Percentiles rank a stretch among this genome's conserved stretches.
Conservation (phyloP, 257 asterid genomes). For the Rauvolfia tetraphylla region DNA sequence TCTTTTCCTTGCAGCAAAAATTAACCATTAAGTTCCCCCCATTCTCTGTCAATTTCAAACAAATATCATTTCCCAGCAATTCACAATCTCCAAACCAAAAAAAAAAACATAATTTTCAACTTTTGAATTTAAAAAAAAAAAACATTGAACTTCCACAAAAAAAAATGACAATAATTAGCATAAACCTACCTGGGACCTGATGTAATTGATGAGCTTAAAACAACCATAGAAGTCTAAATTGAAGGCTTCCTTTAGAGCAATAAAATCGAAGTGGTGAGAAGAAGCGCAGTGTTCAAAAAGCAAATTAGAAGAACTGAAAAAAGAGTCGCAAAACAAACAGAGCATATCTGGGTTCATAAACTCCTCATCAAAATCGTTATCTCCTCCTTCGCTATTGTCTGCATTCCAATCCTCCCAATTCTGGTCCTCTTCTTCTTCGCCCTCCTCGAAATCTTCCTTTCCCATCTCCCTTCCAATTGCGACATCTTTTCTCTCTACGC, state of each 20-base stretch:
- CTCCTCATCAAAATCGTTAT: constrained; percentile 20
- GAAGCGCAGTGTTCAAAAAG: constrained; percentile 75
- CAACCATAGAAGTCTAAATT: constrained; percentile 74
- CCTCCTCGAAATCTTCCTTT: constrained; percentile 22
- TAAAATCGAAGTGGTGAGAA: constrained; percentile 58
- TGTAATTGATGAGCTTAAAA: constrained; percentile 79
- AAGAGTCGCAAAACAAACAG: constrained; percentile 76
- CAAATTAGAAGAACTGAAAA: constrained; percentile 32
- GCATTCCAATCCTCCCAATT: constrained; percentile 44
- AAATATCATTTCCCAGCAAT: neutral
- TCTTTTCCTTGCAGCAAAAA: neutral
- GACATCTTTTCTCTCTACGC: constrained; percentile 8
- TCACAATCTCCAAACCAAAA: neutral
- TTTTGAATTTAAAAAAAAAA: too few species aligned
- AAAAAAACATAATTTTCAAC: neutral
- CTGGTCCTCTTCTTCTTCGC: constrained; percentile 31
- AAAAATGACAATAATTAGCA: neutral
- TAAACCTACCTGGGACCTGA: constrained; percentile 68
- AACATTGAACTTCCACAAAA: too few species aligned
- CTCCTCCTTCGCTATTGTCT: constrained; percentile 30
- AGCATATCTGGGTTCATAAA: constrained; percentile 22
- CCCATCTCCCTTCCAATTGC: constrained; percentile 3
- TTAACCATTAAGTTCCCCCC: neutral
- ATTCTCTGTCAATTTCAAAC: neutral
- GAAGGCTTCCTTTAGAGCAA: constrained; percentile 30